These are phyloP conservation scores for Calonectria crousiana DNA, from an alignment of 2,329 filamentous ascomycete genomes.

Conservation along the genomic window DNA sequence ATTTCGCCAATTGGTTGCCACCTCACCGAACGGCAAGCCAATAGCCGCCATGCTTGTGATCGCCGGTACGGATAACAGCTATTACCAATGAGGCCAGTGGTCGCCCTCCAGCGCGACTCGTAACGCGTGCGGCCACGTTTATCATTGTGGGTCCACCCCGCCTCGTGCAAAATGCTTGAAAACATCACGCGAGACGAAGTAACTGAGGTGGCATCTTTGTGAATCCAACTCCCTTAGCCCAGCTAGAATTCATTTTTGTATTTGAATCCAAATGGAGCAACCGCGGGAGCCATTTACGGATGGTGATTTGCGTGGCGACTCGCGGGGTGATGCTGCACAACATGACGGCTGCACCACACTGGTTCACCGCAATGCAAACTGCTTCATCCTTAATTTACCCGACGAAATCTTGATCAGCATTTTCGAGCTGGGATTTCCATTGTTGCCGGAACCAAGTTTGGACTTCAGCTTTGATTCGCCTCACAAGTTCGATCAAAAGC, in stretches of 20 bases:
- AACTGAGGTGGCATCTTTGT: neutral
- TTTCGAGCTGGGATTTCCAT: neutral
- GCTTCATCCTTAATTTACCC: neutral
- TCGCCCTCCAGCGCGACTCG: neutral
- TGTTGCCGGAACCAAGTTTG: neutral
- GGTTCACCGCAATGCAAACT: neutral
- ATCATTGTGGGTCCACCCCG: neutral
- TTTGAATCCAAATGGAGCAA: neutral
- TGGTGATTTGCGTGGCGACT: neutral
- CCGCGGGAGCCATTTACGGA: too few species aligned
- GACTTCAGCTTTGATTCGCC: neutral
- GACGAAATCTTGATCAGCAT: neutral
- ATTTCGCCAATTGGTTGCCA: neutral
- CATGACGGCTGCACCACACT: neutral
- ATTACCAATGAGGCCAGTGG: neutral
- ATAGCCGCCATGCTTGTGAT: neutral
- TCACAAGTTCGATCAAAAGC: neutral
- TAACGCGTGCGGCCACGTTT: neutral
- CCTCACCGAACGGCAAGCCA: neutral
- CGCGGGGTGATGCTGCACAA: neutral
- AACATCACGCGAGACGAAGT: neutral
- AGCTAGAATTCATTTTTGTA: neutral
- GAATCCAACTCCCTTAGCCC: neutral
- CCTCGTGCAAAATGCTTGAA: neutral
- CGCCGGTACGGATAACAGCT: neutral